Base-by-base conservation (phyloP, 208 protist species). In the Trypanosoma melophagium region DNA sequence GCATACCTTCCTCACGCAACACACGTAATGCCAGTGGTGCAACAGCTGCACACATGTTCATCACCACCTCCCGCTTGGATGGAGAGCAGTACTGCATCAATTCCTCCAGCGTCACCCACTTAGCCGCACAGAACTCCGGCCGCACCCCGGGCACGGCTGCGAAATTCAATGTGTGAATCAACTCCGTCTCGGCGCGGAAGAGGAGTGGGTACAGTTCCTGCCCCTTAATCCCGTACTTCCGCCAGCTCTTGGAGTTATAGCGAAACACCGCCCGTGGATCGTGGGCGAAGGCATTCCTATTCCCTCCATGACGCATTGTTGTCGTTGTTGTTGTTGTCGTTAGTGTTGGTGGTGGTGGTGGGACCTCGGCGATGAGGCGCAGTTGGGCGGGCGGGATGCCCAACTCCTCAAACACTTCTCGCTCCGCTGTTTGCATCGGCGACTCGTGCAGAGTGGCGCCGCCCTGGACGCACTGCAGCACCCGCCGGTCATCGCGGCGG, bases 121-220 rank as follows among this genome's bases (percentile, higher is more conserved):
- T 25, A 2, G 67, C 74, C n/a, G 25, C 58, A 38, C 58, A 71
- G 49, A 79, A 79, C 51, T 79, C 74, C 10, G 0, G 60, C 22
- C 61, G 24, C 14, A 64, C 51, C 0, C 45, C 25, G 5, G 60
- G 69, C 14, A 68, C 42, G 8, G 69, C 38, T 21, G 16, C 10
- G 25, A 74, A 74, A 19, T 66, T 45, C 13, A 68, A 22, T 17
- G 17, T 13, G 13, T 44, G 19, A 31, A 79, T 31, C 17, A 74
- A 38, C 1, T 53, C 45, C 10, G 52, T 60, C 0, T 79, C 40
- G 2, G 62, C 63, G 31, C 68, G 50, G 60, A 79, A 81, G 1
- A 85, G 59, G 2, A 80, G 49, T 7, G 83, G 83, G 60, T 83
- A 89, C 45, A 89, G 66, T 63, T 89, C 76, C 61, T 89, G 83